Evolutionary conservation across 116 monocot genomes (phyloP).

Genomic region (Phalaenopsis hybrid): DNA sequence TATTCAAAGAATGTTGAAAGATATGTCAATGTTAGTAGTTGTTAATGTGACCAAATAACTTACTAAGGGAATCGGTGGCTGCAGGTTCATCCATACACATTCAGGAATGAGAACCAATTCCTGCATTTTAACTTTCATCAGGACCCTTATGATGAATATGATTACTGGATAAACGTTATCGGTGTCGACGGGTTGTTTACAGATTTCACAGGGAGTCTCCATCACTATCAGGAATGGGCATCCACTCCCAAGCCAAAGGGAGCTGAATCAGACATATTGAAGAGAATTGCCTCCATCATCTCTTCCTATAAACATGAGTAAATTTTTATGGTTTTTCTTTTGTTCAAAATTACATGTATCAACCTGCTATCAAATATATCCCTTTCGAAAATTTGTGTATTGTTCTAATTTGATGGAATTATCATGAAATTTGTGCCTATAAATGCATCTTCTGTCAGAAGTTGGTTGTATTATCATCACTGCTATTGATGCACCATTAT

Average conservation of each 20-base stretch:
- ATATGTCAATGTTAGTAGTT: background rate
- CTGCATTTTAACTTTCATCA: constrained; percentile 68
- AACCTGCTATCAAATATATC: background rate
- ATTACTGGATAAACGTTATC: constrained; percentile 64
- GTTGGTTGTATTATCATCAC: too few relatives aligned
- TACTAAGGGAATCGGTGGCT: background rate
- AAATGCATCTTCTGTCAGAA: background rate
- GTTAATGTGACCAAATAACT: background rate
- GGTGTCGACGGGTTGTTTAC: constrained; percentile 77
- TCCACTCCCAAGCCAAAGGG: constrained; percentile 7
- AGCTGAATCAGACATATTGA: constrained; percentile 15
- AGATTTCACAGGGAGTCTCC: constrained; percentile 81
- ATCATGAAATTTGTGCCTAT: background rate
- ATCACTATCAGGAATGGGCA: constrained; percentile 53
- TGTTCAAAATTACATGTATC: background rate
- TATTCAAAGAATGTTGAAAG: background rate
- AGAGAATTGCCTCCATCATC: constrained; percentile 23
- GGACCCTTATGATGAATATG: constrained; percentile 72
- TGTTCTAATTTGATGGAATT: background rate
- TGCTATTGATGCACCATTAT: too few relatives aligned
- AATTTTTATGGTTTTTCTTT: background rate
- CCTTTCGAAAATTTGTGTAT: background rate
- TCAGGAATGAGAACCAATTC: constrained; percentile 80
- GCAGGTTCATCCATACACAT: constrained; percentile 91
- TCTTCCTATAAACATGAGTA: constrained; percentile 8